Conservation (phyloP, 306 rosid genomes). For the Lupinus albus region DNA sequence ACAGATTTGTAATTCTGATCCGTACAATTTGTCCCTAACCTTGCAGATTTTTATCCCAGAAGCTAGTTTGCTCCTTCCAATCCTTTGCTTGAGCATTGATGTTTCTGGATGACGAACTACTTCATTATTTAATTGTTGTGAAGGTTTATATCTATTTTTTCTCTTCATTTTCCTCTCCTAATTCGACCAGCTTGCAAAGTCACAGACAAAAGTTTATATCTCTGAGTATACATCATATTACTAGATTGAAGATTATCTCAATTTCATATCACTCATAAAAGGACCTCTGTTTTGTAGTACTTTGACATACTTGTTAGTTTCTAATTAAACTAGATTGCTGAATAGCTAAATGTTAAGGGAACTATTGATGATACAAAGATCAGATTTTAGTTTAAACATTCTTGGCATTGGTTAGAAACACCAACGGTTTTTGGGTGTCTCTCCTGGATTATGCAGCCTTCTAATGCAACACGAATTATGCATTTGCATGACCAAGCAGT, state of each 20-base stretch:
- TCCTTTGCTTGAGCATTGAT: conserved; percentile 60
- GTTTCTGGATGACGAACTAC: conserved; percentile 60
- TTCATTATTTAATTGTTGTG: conserved; percentile 51
- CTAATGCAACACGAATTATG: neutral
- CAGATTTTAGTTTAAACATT: conserved; percentile 25
- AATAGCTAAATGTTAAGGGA: conserved; percentile 22
- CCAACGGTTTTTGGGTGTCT: neutral
- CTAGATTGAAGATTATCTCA: conserved; percentile 1
- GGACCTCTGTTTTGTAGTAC: conserved; percentile 14
- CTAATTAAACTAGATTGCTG: conserved; percentile 3
- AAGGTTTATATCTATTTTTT: conserved; percentile 45
- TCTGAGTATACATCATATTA: neutral
- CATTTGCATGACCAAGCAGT: conserved; percentile 24
- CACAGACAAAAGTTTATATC: conserved; percentile 14
- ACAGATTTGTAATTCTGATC: conserved; percentile 51
- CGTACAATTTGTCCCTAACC: conserved; percentile 52
- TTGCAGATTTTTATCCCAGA: conserved; percentile 65
- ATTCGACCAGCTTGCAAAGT: conserved; percentile 1
- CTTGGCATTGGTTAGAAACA: neutral
- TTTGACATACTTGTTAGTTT: neutral
- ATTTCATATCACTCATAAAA: neutral
- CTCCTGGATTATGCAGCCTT: neutral
- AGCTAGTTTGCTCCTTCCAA: conserved; percentile 56
- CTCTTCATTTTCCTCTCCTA: conserved; percentile 32
- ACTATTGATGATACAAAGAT: neutral